phyloP scores from a whole-genome alignment of 352 stramenopile species.

The Pythium folliculosum region DNA sequence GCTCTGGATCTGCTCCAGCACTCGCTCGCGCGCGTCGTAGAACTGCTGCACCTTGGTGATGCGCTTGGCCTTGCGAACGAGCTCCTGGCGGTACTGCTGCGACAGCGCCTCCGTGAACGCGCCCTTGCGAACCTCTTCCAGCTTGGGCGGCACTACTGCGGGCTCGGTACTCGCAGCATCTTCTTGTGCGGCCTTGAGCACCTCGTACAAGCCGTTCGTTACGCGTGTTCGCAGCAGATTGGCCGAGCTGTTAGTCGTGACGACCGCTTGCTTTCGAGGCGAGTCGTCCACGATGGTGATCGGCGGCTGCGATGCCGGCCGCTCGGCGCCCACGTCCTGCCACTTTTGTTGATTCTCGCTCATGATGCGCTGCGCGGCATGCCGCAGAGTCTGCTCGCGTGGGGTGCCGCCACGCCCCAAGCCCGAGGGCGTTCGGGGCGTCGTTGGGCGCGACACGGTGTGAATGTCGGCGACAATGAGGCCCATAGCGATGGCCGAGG shows the following conservation, averaged over 20 bases:
- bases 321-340: background rate
- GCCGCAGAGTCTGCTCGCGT: conserved; percentile 36
- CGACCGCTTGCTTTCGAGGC: background rate
- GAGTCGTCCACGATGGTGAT: background rate
- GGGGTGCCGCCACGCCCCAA: background rate
- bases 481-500: conserved; percentile 17
- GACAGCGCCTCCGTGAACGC: conserved; percentile 53
- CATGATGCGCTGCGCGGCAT: conserved; percentile 42
- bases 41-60: conserved; percentile 51
- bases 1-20: conserved; percentile 52
- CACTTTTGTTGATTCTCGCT: conserved; percentile 10
- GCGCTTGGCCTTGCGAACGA: conserved; percentile 59
- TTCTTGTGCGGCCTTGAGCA: conserved; percentile 3
- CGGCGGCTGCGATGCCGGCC: background rate
- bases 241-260: conserved; percentile 1
- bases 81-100: conserved; percentile 53
- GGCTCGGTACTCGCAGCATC: background rate
- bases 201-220: conserved; percentile 9
- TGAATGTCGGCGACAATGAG: conserved; percentile 3
- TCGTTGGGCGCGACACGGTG: background rate
- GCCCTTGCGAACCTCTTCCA: conserved; percentile 49
- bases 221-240: background rate
- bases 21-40: conserved; percentile 44
- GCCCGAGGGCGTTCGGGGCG: conserved; percentile 4
- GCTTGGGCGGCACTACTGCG: background rate